Conservation (phyloP, 371 early-diverging fungal genomes). For the Apophysomyces sp. region DNA sequence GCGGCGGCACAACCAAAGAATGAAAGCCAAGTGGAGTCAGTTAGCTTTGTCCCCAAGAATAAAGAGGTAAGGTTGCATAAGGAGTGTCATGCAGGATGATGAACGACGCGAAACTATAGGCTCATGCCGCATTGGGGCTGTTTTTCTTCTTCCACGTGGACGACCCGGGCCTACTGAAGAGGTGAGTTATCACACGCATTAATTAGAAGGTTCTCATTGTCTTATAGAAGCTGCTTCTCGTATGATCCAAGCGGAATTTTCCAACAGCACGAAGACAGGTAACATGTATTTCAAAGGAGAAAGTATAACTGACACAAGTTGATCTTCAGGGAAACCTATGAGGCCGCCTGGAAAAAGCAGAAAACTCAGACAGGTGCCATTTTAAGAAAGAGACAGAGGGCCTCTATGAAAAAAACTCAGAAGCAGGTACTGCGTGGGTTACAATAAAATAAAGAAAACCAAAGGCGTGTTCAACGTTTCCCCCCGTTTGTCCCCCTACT, state of each 20-base stretch:
- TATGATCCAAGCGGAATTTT: conserved; percentile 44
- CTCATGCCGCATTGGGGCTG: conserved; percentile 27
- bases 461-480: too few species aligned
- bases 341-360: background rate
- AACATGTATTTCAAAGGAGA: background rate
- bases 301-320: background rate
- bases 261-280: conserved; percentile 31
- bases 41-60: conserved; percentile 13
- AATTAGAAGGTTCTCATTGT: background rate
- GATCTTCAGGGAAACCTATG: background rate
- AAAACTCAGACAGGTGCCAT: background rate
- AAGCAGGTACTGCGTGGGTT: too few species aligned
- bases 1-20: conserved; percentile 11
- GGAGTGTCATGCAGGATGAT: background rate
- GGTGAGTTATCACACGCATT: conserved; percentile 16
- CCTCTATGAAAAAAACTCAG: too few species aligned
- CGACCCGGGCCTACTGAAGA: conserved; percentile 33
- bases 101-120: background rate
- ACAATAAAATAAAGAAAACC: too few species aligned
- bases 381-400: too few species aligned
- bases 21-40: background rate
- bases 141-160: conserved; percentile 46
- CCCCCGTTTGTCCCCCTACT: too few species aligned
- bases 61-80: conserved; percentile 9
- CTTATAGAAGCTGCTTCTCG: conserved; percentile 39